Evolutionary conservation across 75 land plant genomes (phyloP).

Genomic region (Selaginella moellendorffii): DNA sequence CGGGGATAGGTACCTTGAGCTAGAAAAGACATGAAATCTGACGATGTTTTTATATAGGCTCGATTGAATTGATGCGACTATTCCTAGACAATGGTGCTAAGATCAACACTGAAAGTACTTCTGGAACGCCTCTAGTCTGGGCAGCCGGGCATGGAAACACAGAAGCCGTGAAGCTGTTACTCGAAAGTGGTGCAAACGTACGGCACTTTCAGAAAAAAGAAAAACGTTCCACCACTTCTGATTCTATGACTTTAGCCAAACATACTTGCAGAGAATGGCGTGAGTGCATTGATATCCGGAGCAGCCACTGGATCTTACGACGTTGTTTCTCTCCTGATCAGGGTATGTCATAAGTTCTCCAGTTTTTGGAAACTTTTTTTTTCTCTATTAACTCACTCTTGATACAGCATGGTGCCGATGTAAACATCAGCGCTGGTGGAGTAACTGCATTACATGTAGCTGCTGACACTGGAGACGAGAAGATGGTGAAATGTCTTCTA

Average conservation of each 20-base stretch:
- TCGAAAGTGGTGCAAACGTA: constrained; percentile 86
- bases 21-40: background rate
- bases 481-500: constrained; percentile 52
- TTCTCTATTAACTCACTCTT: too few relatives aligned
- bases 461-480: constrained; percentile 63
- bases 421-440: constrained; percentile 66
- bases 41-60: constrained; percentile 21
- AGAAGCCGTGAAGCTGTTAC: constrained; percentile 52
- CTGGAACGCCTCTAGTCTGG: constrained; percentile 94
- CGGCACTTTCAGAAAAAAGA: background rate
- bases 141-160: constrained; percentile 84
- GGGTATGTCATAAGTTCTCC: constrained; percentile 31
- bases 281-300: constrained; percentile 73
- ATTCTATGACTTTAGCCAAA: constrained; percentile 43
- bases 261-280: constrained; percentile 63
- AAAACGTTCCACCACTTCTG: background rate
- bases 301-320: constrained; percentile 72
- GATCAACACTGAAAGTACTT: constrained; percentile 72
- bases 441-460: constrained; percentile 89
- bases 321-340: constrained; percentile 58
- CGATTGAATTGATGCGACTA: constrained; percentile 48
- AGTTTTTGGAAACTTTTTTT: background rate
- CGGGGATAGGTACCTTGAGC: constrained; percentile 88
- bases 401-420: constrained; percentile 69
- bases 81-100: constrained; percentile 55